Conservation (phyloP, 768 basidiomycete species). For the Pleurotus ostreatus region DNA sequence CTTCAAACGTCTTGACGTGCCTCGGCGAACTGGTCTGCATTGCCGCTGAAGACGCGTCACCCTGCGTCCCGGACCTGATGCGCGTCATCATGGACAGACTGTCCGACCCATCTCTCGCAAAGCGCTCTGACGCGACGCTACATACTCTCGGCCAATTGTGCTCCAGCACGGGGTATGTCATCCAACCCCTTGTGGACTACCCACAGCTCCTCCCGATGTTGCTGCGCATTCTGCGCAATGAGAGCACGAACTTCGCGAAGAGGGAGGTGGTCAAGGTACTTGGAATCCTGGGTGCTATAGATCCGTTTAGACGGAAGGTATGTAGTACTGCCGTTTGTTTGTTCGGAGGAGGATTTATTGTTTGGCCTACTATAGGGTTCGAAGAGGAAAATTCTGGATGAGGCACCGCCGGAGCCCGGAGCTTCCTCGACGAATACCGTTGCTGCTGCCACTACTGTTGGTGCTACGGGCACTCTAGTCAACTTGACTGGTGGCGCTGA, state of each 20-base stretch:
- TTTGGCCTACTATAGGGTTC: slow-evolving; percentile 9
- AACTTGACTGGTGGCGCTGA: slow-evolving; percentile 64
- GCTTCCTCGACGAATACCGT: slow-evolving; percentile 20
- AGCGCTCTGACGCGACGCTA: slow-evolving; percentile 85
- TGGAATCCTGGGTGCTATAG: slow-evolving; percentile 92
- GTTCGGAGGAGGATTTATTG: background rate
- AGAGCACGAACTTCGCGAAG: slow-evolving; percentile 64
- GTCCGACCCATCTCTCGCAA: slow-evolving; percentile 85
- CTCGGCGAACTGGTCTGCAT: slow-evolving; percentile 92
- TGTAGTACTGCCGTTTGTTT: background rate
- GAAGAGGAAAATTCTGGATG: slow-evolving; percentile 61
- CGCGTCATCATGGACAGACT: slow-evolving; percentile 83
- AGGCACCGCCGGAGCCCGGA: slow-evolving; percentile 22
- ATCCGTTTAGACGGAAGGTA: slow-evolving; percentile 94
- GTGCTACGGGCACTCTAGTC: slow-evolving; percentile 65
- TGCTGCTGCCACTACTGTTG: slow-evolving; percentile 60
- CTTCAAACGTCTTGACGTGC: slow-evolving; percentile 90
- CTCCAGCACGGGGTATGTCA: slow-evolving; percentile 93
- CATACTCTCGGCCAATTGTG: slow-evolving; percentile 94
- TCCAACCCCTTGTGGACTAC: slow-evolving; percentile 85
- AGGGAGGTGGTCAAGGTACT: slow-evolving; percentile 93
- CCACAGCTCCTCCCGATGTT: slow-evolving; percentile 86
- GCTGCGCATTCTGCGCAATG: slow-evolving; percentile 81
- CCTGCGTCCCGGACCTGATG: slow-evolving; percentile 85
- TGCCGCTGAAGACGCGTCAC: slow-evolving; percentile 86